phyloP scores from a whole-genome alignment of 192 early-diverging fungal genomes.

The Obelidium mucronatum region DNA sequence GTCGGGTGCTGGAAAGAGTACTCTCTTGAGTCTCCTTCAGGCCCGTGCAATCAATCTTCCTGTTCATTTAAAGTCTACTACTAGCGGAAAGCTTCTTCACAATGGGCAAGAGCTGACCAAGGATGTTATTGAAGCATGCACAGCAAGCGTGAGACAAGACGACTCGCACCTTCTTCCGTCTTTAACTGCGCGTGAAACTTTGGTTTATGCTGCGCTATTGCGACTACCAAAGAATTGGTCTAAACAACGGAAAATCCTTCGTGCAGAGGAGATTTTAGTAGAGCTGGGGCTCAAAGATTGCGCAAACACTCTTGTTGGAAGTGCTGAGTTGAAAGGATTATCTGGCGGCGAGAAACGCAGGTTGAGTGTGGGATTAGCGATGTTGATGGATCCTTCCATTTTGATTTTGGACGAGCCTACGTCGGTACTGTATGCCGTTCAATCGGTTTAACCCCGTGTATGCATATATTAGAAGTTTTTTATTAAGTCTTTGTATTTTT shows the following conservation, averaged over 20 bases:
- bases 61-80: neutral
- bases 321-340: slow-evolving; percentile 56
- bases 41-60: slow-evolving; percentile 34
- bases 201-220: slow-evolving; percentile 48
- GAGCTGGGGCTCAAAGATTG: slow-evolving; percentile 52
- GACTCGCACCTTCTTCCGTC: slow-evolving; percentile 52
- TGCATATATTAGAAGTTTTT: slow-evolving; percentile 1
- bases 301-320: slow-evolving; percentile 43
- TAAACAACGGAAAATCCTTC: slow-evolving; percentile 30
- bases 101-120: slow-evolving; percentile 24
- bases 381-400: slow-evolving; percentile 41
- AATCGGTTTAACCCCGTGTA: neutral
- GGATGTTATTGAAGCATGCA: slow-evolving; percentile 38
- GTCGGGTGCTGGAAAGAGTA: slow-evolving; percentile 54
- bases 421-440: neutral
- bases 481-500: neutral
- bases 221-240: slow-evolving; percentile 41
- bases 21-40: slow-evolving; percentile 47
- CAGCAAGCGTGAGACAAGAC: slow-evolving; percentile 46
- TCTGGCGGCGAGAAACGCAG: slow-evolving; percentile 78
- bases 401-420: slow-evolving; percentile 47
- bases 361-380: slow-evolving; percentile 65
- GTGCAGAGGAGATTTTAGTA: slow-evolving; percentile 41
- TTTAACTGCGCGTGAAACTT: slow-evolving; percentile 52
- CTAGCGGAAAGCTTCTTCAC: slow-evolving; percentile 39